Conservation (phyloP, 2,329 filamentous ascomycete species). For the Penicillium sp. region DNA sequence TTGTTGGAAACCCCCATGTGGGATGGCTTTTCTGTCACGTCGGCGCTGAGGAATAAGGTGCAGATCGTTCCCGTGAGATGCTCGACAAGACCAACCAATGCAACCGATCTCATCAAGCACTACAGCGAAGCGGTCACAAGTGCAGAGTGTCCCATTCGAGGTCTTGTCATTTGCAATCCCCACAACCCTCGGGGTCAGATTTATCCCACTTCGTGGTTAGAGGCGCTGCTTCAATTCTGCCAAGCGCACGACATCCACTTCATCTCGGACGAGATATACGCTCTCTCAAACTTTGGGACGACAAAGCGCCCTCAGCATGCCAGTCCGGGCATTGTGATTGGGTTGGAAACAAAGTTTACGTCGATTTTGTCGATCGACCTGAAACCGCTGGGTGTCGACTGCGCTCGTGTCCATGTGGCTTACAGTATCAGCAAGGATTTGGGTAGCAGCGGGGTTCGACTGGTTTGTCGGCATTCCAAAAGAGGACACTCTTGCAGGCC, state of each 20-base stretch:
- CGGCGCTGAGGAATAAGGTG: constrained; percentile 1
- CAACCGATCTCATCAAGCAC: background rate
- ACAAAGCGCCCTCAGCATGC: background rate
- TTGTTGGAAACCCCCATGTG: constrained; percentile 1
- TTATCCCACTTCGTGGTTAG: background rate
- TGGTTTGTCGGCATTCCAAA: background rate
- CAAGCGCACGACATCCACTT: background rate
- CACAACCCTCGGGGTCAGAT: constrained; percentile 4
- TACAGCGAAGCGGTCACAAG: background rate
- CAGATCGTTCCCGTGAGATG: background rate
- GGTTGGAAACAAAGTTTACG: background rate
- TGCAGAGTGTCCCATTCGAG: background rate
- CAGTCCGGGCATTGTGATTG: background rate
- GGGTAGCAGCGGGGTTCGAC: background rate
- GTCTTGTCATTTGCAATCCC: constrained; percentile 2
- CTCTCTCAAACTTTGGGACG: background rate
- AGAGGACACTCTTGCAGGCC: background rate
- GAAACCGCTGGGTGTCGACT: background rate
- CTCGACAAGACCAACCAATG: background rate
- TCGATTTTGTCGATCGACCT: background rate
- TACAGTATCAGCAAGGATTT: constrained; percentile 5
- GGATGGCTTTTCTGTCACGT: constrained; percentile 1
- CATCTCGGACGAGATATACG: constrained; percentile 6
- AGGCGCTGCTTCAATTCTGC: constrained; percentile 3
- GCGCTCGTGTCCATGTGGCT: background rate